phyloP scores from a whole-genome alignment of 2,329 filamentous ascomycete genomes.

The Trichophyton equinum region DNA sequence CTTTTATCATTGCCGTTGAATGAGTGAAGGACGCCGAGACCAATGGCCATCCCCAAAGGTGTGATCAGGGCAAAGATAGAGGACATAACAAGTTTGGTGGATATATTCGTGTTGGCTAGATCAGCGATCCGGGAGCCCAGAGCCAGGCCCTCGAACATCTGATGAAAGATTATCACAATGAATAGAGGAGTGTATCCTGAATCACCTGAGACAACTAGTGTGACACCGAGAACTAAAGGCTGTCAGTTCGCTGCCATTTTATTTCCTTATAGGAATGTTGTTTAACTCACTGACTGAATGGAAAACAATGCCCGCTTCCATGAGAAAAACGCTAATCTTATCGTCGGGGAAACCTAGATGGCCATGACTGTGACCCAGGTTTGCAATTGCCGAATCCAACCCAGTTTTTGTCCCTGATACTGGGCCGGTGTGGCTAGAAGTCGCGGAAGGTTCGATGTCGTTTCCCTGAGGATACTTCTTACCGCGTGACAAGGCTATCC shows the following conservation, averaged over 20 bases:
- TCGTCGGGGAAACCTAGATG: slow-evolving; percentile 17
- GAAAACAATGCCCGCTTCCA: slow-evolving; percentile 64
- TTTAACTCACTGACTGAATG: slow-evolving; percentile 52
- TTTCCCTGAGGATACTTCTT: slow-evolving; percentile 20
- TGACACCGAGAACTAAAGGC: slow-evolving; percentile 51
- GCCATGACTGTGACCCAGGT: slow-evolving; percentile 23
- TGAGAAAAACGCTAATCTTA: slow-evolving; percentile 52
- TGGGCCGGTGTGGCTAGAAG: slow-evolving; percentile 17
- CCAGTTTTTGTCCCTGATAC: slow-evolving; percentile 2
- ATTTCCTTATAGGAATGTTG: slow-evolving; percentile 20
- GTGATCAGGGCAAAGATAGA: slow-evolving; percentile 56
- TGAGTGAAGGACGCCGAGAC: slow-evolving; percentile 54
- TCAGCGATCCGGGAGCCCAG: slow-evolving; percentile 33
- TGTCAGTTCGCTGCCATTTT: slow-evolving; percentile 29
- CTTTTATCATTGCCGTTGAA: slow-evolving; percentile 62
- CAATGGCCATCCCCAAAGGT: slow-evolving; percentile 68
- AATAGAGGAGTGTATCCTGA: slow-evolving; percentile 41
- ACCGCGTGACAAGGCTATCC: slow-evolving; percentile 35
- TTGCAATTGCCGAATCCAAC: slow-evolving; percentile 8
- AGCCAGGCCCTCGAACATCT: slow-evolving; percentile 65
- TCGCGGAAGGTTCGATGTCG: slow-evolving; percentile 14
- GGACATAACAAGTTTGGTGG: slow-evolving; percentile 47
- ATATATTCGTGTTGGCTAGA: slow-evolving; percentile 28
- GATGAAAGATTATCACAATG: slow-evolving; percentile 61
- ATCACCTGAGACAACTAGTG: slow-evolving; percentile 43